Evolutionary conservation across 2,329 filamentous ascomycete genomes (phyloP).

Genomic region (Colletotrichum godetiae): DNA sequence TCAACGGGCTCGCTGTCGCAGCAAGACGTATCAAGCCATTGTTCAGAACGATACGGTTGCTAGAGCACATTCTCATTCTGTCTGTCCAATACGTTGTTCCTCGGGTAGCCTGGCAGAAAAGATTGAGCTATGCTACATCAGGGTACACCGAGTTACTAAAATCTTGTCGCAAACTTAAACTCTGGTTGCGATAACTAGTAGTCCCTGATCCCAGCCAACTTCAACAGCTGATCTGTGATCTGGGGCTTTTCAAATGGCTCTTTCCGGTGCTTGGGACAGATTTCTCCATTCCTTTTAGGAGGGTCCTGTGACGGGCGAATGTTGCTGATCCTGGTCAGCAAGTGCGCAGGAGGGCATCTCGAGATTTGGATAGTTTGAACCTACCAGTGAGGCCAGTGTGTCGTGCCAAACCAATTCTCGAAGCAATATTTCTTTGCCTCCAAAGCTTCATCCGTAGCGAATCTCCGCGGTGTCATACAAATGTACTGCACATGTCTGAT

Average conservation of each 20-base stretch:
- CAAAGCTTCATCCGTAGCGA: slow-evolving; percentile 45
- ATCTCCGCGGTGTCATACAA: slow-evolving; percentile 49
- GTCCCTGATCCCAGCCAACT: slow-evolving; percentile 42
- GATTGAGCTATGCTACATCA: too few species aligned
- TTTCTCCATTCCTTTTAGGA: slow-evolving; percentile 48
- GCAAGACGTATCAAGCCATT: too few species aligned
- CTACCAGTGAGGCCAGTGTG: slow-evolving; percentile 45
- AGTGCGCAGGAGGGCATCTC: not conserved
- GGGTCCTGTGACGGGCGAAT: slow-evolving; percentile 47
- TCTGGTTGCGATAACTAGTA: not conserved
- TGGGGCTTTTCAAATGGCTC: slow-evolving; percentile 41
- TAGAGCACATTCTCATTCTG: too few species aligned
- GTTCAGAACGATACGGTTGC: too few species aligned
- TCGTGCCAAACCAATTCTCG: slow-evolving; percentile 40
- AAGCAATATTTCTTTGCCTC: slow-evolving; percentile 39
- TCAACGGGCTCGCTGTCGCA: too few species aligned
- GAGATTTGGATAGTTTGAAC: not conserved
- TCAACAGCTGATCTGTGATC: slow-evolving; percentile 40
- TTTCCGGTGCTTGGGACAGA: slow-evolving; percentile 48
- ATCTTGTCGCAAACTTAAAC: not conserved
- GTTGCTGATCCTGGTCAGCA: slow-evolving; percentile 42
- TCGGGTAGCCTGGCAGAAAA: too few species aligned
- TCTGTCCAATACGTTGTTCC: too few species aligned
- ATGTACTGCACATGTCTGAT: slow-evolving; percentile 50
- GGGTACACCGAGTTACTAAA: too few species aligned